Conservation (phyloP, 352 stramenopile species). For the Aphanomyces invadans region DNA sequence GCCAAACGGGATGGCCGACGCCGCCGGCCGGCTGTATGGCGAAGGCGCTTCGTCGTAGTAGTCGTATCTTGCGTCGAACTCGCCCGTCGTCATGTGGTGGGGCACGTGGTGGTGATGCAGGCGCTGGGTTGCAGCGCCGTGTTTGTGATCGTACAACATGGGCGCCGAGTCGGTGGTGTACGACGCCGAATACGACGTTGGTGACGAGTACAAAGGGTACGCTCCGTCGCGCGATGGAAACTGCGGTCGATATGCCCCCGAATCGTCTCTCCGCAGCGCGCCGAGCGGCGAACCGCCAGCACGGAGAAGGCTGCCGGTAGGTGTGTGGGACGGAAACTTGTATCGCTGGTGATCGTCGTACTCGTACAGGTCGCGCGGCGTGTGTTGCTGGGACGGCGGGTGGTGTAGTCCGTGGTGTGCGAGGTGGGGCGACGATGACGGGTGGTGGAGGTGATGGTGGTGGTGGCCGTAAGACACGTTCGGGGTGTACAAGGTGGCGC, state of each 20-base stretch:
- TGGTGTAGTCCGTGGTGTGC: slow-evolving; percentile 4
- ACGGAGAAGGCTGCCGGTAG: too few relatives aligned
- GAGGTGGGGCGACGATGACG: not conserved
- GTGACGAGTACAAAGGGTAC: not conserved
- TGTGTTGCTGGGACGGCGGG: not conserved
- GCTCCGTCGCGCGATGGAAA: not conserved
- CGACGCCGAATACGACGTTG: slow-evolving; percentile 1
- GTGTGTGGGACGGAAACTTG: not conserved
- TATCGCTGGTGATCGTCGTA: slow-evolving; percentile 1
- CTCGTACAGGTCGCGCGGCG: not conserved
- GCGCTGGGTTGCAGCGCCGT: not conserved
- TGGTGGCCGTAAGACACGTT: not conserved
- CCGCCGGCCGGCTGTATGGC: not conserved
- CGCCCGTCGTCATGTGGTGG: slow-evolving; percentile 6
- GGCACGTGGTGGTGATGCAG: not conserved
- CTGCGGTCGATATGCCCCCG: not conserved
- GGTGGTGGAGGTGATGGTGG: not conserved
- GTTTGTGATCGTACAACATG: not conserved
- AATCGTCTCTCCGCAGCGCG: not conserved
- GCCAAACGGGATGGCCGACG: not conserved
- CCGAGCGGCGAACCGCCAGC: not conserved
- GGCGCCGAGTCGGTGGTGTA: not conserved
- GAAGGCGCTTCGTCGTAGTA: not conserved
- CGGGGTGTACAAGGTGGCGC: not conserved
- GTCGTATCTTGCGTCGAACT: slow-evolving; percentile 1